Evolutionary conservation across 2,329 filamentous ascomycete genomes (phyloP).

Genomic region (Talaromyces sp.): DNA sequence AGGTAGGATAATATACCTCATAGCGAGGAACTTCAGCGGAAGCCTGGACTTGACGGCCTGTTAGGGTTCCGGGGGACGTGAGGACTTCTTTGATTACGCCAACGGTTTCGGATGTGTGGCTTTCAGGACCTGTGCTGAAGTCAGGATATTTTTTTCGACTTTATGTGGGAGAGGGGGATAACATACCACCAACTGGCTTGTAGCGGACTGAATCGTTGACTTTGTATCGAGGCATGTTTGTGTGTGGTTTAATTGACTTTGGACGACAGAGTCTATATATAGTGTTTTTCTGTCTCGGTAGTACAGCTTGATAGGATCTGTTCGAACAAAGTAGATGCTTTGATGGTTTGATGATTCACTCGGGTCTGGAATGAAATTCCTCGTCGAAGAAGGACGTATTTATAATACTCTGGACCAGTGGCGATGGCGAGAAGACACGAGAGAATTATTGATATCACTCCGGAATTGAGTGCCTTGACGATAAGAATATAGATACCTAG

Average conservation of each 20-base stretch:
- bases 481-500: neutral
- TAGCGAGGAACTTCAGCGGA: constrained; percentile 33
- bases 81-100: constrained; percentile 35
- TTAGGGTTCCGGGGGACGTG: constrained; percentile 28
- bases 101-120: constrained; percentile 35
- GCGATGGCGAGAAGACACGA: neutral
- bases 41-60: constrained; percentile 34
- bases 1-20: constrained; percentile 28
- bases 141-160: neutral
- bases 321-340: neutral
- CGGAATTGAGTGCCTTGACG: neutral
- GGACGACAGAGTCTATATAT: neutral
- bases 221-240: constrained; percentile 26
- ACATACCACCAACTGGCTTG: constrained; percentile 40
- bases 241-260: neutral
- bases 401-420: neutral
- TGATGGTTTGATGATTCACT: neutral
- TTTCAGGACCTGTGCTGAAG: constrained; percentile 30
- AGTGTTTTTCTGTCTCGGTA: too few species aligned
- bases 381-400: neutral
- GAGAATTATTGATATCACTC: neutral
- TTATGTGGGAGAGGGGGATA: neutral
- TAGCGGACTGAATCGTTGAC: constrained; percentile 36
- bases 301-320: neutral
- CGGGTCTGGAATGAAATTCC: neutral